A percentile compares a stretch with the other conserved stretches of the same genome.
These are phyloP conservation scores for Thermothelomyces thermophilus DNA, from an alignment of 2,329 filamentous ascomycete genomes.

Conservation along the genomic window DNA sequence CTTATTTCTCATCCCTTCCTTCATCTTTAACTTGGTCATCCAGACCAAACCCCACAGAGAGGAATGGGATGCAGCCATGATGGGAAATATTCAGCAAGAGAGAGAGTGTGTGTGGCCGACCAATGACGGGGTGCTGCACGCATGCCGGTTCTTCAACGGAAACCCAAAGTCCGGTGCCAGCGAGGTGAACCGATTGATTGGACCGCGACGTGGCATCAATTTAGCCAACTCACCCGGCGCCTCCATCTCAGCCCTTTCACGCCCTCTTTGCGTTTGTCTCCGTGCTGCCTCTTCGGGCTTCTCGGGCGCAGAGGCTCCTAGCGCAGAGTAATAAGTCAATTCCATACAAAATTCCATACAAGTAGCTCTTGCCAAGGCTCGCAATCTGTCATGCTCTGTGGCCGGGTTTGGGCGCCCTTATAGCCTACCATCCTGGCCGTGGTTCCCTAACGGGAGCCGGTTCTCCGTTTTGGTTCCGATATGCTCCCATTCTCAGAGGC, in stretches of 20 bases:
- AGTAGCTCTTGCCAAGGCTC: neutral
- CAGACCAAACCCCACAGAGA: too few species aligned
- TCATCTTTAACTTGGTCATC: too few species aligned
- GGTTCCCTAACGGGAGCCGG: too few species aligned
- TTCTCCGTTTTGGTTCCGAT: too few species aligned
- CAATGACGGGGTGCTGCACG: neutral
- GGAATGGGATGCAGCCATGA: too few species aligned
- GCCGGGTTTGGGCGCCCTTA: too few species aligned
- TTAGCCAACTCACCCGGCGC: conserved; percentile 23
- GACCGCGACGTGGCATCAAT: conserved; percentile 23
- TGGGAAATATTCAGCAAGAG: too few species aligned
- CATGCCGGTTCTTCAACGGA: conserved; percentile 6
- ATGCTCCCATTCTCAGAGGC: too few species aligned
- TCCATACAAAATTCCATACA: too few species aligned
- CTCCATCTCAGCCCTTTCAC: conserved; percentile 1
- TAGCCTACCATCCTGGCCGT: too few species aligned
- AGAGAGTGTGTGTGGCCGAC: neutral
- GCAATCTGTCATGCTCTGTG: neutral
- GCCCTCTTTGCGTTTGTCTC: conserved; percentile 5
- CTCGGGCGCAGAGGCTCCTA: neutral
- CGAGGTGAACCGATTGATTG: conserved; percentile 14
- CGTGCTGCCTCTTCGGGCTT: conserved; percentile 8
- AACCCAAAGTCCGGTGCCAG: conserved; percentile 15
- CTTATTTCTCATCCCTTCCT: neutral
- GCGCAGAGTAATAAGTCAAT: neutral